Evolutionary conservation across 2,329 filamentous ascomycete genomes (phyloP), one percentile per base, ranked within the genome.

Genomic region (Penicillium sp.): DNA sequence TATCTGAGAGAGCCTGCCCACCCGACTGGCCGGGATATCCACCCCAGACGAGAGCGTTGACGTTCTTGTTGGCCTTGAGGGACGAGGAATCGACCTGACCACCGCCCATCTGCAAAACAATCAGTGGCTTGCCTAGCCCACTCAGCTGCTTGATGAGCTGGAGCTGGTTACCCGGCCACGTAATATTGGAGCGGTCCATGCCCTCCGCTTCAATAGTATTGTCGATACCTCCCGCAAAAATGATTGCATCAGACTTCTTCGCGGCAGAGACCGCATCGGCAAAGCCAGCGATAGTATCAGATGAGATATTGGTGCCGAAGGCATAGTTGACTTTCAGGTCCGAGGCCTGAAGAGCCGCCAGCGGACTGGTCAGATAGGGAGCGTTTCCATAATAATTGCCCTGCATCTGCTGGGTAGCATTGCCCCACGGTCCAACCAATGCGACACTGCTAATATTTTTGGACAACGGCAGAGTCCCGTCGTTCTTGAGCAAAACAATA

Each of bases 321-420:
- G 74, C 77, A 51, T 79, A 79, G 54, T 73, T 73, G 20, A 79
- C 74, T 0, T 73, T 70, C 25, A 79, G 67, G 1, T 74, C 74
- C 3, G 77, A 73, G 20, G 75, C 65, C 33, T 78, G 62, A 8
- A 81, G 76, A 10, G 82, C 81, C 27, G 74, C 76, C 0, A 82
- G 69, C 0, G 82, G 82, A 4, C 75, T 78, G 55, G 75, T 77
- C 3, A 81, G 69, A 65, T 81, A 86, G 0, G 81, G 81, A 0
- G 84, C 75, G 2, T 74, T 67, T 25, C 83, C 83, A 51, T 63
- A 73, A 67, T 87, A 86, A 59, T 82, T 82, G 0, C 83, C 83
- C 45, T 80, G 80, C 71, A 86, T 76, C 53, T 84, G 76, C 4
- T 68, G 71, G 0, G 80, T 81, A 6, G 79, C 79, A 46, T 82